phyloP scores from a whole-genome alignment of 352 stramenopile species.

The Globisporangium lucens region DNA sequence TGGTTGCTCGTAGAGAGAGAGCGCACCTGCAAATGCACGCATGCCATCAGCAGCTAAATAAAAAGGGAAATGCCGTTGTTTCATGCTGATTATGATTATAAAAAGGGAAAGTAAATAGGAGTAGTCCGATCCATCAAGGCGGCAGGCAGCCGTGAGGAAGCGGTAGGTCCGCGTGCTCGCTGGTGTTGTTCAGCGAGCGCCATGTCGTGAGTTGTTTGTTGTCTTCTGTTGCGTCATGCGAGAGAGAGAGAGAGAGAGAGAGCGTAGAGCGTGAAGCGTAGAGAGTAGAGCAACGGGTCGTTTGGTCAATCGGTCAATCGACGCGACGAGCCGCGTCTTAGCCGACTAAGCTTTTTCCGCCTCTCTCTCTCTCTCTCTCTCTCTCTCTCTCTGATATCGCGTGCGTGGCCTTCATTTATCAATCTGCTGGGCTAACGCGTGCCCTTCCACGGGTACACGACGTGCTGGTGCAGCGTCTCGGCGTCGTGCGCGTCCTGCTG shows the following conservation, averaged over 20 bases:
- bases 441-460: conserved; percentile 64
- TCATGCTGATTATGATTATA: not conserved
- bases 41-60: not conserved
- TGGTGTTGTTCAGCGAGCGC: not conserved
- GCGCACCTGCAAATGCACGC: too few species aligned
- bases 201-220: conserved; percentile 1
- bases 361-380: not conserved
- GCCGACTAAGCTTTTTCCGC: too few species aligned
- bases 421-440: conserved; percentile 37
- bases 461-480: conserved; percentile 58
- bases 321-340: not conserved
- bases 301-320: not conserved
- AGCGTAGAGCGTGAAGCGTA: not conserved
- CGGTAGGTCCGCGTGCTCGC: not conserved
- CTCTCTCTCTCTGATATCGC: not conserved
- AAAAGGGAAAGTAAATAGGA: not conserved
- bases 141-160: not conserved
- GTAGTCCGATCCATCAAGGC: not conserved
- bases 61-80: not conserved
- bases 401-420: not conserved
- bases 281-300: not conserved
- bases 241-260: not conserved
- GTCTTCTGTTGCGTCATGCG: not conserved
- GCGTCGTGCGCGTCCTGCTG: conserved; percentile 29
- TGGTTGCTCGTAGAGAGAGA: too few species aligned